Conservation (phyloP, 176 grass and related monocot species). For the Paspalum vaginatum region DNA sequence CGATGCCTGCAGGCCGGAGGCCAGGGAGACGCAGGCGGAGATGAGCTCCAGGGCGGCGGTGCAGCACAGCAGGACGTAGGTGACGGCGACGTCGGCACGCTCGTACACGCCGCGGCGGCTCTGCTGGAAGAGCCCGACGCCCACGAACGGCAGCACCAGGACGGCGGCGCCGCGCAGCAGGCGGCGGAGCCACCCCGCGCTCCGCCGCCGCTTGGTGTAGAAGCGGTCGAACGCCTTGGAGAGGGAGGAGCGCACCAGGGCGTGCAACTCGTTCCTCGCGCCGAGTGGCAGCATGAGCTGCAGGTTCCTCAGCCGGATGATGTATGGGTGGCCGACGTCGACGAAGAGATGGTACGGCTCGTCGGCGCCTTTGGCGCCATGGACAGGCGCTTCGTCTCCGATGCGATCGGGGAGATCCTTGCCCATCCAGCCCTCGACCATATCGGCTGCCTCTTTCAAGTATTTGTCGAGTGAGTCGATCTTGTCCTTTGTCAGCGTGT, state of each 20-base stretch:
- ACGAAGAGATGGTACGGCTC: constrained; percentile 2
- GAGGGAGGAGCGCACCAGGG: neutral
- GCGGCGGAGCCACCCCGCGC: neutral
- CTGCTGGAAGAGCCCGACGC: neutral
- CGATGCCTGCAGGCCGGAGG: neutral
- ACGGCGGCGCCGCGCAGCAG: neutral
- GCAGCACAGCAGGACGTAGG: neutral
- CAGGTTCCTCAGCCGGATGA: neutral
- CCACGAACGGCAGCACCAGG: neutral
- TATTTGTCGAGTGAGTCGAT: neutral
- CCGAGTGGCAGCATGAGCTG: neutral
- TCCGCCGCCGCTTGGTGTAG: neutral
- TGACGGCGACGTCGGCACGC: neutral
- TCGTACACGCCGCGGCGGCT: neutral
- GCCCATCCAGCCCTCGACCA: too few species aligned
- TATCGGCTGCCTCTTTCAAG: neutral
- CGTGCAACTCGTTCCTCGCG: too few species aligned
- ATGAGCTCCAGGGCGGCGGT: neutral
- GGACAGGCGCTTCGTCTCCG: too few species aligned
- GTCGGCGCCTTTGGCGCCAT: neutral
- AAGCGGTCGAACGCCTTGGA: neutral
- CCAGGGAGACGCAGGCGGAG: neutral
- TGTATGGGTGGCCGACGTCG: constrained; percentile 14
- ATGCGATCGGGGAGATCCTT: too few species aligned
- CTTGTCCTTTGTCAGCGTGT: accelerated